Base-by-base conservation (phyloP, 345 rosid species). In the Corymbia maculata region DNA sequence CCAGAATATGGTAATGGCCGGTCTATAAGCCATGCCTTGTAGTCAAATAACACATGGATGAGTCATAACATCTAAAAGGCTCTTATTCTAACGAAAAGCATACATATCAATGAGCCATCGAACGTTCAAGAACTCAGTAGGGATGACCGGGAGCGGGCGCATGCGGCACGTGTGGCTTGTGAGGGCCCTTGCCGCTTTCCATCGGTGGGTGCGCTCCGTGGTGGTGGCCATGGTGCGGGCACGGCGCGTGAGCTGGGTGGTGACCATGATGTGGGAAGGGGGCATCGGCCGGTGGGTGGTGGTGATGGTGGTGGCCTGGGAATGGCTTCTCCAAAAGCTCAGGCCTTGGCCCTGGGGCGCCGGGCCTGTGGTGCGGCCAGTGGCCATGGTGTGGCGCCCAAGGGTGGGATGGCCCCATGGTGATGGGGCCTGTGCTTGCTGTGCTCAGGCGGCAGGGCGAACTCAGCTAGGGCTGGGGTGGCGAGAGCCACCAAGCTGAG, bases 401-500 rank as follows among this genome's bases (percentile, higher is more conserved):
- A 17, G 26, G 86, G 89, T 28, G 89, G 51, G 30, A 82, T 19
- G 86, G 61, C 86, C 55, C 59, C 89, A 80, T 5, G 86, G 86
- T 22, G 89, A 79, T 17, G 66, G 42, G 55, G 86, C 52, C 57
- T 44, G 24, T 36, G 86, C 50, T 55, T 53, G 87, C 59, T 8
- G 6, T 86, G 87, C 36, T 47, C 49, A 1, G 88, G 85, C 5
- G 82, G n/a, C 15, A 16, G 21, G 6, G 66, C 68, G 1, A 32
- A 52, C 45, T 75, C 85, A 13, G 85, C 88, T 13, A 82, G 51
- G 84, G 86, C 85, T 2, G 88, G 64, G 49, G 85, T 68, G 51
- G 92, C 47, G 45, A 88, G 61, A 79, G 80, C 90, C 86, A 87
- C 89, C 22, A 88, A 88, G 44, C 89, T 91, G 15, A 92, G 84